phyloP scores from a whole-genome alignment of 768 basidiomycete genomes.

The Pleurotus sapidus region DNA sequence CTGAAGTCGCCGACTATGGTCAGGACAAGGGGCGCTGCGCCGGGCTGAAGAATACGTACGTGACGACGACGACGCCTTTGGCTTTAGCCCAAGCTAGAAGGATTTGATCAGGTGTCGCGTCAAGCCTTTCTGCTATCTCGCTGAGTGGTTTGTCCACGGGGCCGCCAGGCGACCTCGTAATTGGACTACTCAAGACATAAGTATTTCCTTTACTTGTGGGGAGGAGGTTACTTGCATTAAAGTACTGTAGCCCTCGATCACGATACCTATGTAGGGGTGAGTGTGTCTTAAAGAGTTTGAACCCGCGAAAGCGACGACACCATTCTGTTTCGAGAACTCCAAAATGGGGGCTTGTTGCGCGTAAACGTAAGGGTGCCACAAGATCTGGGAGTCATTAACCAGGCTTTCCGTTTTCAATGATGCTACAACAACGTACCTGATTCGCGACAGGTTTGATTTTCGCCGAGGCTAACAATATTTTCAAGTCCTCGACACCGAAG shows the following conservation, averaged over 20 bases:
- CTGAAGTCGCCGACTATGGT: conserved; percentile 24
- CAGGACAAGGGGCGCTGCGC: background rate
- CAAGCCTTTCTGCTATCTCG: conserved; percentile 47
- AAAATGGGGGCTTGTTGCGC: conserved; percentile 49
- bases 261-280: conserved; percentile 30
- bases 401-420: background rate
- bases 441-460: conserved; percentile 66
- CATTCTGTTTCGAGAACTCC: conserved; percentile 52
- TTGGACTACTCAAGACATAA: conserved; percentile 37
- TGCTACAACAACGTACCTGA: conserved; percentile 39
- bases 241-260: conserved; percentile 70
- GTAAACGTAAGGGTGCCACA: conserved; percentile 70
- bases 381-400: conserved; percentile 40
- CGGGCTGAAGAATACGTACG: conserved; percentile 31
- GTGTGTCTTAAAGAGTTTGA: background rate
- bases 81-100: conserved; percentile 70
- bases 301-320: conserved; percentile 6
- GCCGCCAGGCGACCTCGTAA: conserved; percentile 58
- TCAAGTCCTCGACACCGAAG: conserved; percentile 53
- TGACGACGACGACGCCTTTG: conserved; percentile 65
- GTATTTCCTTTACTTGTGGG: background rate
- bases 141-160: conserved; percentile 60
- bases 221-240: conserved; percentile 44
- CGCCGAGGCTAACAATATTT: conserved; percentile 52
- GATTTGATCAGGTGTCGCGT: conserved; percentile 60